phyloP scores from a whole-genome alignment of 306 rosid species.

The apple (Malus domestica) region DNA sequence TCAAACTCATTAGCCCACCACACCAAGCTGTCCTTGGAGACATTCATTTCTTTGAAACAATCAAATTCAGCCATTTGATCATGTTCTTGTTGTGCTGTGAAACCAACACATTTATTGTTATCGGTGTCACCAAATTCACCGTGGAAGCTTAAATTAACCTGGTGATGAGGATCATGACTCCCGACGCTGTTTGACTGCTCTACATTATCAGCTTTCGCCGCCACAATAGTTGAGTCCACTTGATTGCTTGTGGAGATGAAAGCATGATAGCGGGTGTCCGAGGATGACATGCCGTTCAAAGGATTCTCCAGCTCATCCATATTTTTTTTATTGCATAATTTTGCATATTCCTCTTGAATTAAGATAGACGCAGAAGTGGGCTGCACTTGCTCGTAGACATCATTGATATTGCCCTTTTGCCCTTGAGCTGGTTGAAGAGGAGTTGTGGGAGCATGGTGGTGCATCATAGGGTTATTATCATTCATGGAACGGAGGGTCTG shows the following conservation, averaged over 20 bases:
- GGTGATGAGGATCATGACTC: conserved; percentile 17
- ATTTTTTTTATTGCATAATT: conserved; percentile 14
- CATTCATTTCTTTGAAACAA: conserved; percentile 56
- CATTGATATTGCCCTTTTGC: conserved; percentile 5
- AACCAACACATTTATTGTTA: conserved; percentile 35
- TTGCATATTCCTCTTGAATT: conserved; percentile 21
- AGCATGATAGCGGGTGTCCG: background rate
- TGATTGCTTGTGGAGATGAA: conserved; percentile 16
- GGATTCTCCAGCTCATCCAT: conserved; percentile 26
- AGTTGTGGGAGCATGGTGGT: conserved; percentile 19
- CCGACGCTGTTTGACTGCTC: conserved; percentile 23
- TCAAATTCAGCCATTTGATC: conserved; percentile 46
- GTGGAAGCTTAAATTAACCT: conserved; percentile 33
- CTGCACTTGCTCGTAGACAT: conserved; percentile 13
- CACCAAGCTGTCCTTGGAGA: conserved; percentile 42
- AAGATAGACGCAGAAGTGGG: conserved; percentile 1
- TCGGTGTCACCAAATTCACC: conserved; percentile 51
- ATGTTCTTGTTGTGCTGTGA: conserved; percentile 15
- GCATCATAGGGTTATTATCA: conserved; percentile 25
- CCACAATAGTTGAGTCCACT: conserved; percentile 17
- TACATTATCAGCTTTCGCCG: conserved; percentile 14
- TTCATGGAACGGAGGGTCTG: conserved; percentile 44
- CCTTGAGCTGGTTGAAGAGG: conserved; percentile 17
- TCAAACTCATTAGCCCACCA: conserved; percentile 80
- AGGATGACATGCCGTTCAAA: conserved; percentile 10